These are phyloP conservation scores for Corylus heterophylla DNA, from an alignment of 306 rosid genomes.

Conservation along the genomic window DNA sequence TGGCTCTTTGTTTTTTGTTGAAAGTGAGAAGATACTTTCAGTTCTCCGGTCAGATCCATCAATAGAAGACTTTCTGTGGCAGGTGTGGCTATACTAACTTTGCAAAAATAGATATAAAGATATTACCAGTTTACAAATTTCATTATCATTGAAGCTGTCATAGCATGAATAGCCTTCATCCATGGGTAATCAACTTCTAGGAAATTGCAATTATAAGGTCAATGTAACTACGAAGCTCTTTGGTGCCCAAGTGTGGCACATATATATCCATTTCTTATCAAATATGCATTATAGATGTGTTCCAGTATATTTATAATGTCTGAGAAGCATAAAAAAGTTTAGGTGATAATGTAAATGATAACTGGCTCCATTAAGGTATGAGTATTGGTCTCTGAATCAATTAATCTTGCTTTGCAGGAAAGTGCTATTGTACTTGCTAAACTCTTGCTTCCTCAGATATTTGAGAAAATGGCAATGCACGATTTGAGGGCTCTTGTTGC, in stretches of 20 bases:
- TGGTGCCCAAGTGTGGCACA: neutral
- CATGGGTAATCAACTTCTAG: conserved; percentile 12
- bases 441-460: conserved; percentile 77
- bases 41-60: conserved; percentile 59
- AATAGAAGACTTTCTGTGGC: conserved; percentile 87
- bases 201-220: conserved; percentile 19
- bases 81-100: conserved; percentile 48
- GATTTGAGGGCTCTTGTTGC: conserved; percentile 77
- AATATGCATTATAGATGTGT: neutral
- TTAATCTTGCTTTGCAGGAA: conserved; percentile 59
- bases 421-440: conserved; percentile 81
- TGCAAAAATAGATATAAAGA: neutral
- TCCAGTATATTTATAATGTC: neutral
- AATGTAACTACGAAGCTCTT: neutral
- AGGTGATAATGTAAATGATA: neutral
- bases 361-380: neutral
- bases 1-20: conserved; percentile 67
- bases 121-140: neutral
- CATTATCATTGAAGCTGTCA: conserved; percentile 14
- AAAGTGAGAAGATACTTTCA: conserved; percentile 57
- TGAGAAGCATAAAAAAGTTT: neutral
- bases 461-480: conserved; percentile 79
- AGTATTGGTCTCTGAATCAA: conserved; percentile 17
- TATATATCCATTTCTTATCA: neutral
- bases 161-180: conserved; percentile 10